Percentiles rank a stretch among this genome's conserved stretches.
Conservation (phyloP, 345 rosid species). For the Corchorus olitorius region DNA sequence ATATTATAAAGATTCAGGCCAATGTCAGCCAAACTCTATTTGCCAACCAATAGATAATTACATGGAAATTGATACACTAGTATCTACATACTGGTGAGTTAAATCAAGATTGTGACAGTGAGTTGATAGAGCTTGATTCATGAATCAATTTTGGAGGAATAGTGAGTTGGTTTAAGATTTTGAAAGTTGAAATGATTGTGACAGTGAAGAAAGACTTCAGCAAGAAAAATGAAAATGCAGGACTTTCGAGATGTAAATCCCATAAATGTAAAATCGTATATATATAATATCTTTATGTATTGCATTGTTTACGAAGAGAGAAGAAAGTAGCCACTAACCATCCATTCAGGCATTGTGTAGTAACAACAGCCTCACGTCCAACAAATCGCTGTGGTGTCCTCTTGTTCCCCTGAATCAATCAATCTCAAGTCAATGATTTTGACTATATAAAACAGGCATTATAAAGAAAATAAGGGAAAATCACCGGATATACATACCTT, state of each 20-base stretch:
- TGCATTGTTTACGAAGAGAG: neutral
- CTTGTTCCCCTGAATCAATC: slow-evolving; percentile 78
- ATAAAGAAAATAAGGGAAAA: slow-evolving; percentile 3
- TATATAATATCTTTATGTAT: neutral
- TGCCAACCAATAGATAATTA: neutral
- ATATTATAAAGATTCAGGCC: neutral
- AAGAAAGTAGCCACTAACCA: slow-evolving; percentile 54
- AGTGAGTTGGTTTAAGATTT: too few relatives aligned
- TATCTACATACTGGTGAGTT: neutral
- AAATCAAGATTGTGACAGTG: too few relatives aligned
- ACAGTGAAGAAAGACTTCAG: neutral
- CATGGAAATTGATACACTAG: neutral
- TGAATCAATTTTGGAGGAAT: too few relatives aligned
- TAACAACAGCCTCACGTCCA: slow-evolving; percentile 88
- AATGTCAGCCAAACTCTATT: neutral
- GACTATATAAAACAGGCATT: slow-evolving; percentile 11
- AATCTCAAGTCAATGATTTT: slow-evolving; percentile 22
- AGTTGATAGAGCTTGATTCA: too few relatives aligned
- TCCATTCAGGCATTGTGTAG: slow-evolving; percentile 96
- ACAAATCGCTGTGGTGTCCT: slow-evolving; percentile 92
- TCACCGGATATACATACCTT: slow-evolving; percentile 51
- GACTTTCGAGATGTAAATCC: neutral
- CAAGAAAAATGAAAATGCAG: neutral
- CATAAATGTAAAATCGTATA: neutral
- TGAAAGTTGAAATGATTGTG: neutral